Conservation (phyloP, 2,329 filamentous ascomycete species). For the Onygenales sp. region DNA sequence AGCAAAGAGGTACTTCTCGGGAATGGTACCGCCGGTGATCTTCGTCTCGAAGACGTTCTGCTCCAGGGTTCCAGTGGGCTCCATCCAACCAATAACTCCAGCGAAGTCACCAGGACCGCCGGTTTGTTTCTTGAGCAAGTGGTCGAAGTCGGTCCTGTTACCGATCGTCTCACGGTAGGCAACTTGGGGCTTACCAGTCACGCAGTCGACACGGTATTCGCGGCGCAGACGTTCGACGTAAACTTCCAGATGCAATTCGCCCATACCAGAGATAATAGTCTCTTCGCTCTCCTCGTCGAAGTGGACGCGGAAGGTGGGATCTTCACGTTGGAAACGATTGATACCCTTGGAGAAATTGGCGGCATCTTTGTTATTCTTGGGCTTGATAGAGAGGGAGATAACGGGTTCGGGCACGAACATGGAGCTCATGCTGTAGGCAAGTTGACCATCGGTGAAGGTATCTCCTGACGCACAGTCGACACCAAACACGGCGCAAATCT, state of each 20-base stretch:
- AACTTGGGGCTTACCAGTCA: constrained; percentile 93
- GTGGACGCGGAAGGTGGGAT: constrained; percentile 92
- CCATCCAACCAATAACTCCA: constrained; percentile 82
- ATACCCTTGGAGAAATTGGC: constrained; percentile 97
- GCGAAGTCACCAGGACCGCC: constrained; percentile 95
- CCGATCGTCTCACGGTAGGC: constrained; percentile 94
- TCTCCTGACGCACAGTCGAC: constrained; percentile 96
- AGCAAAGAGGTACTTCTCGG: constrained; percentile 89
- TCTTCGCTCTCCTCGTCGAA: constrained; percentile 89
- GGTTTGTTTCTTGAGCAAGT: constrained; percentile 86
- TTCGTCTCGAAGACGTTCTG: constrained; percentile 79
- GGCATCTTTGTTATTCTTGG: constrained; percentile 83
- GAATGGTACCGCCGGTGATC: constrained; percentile 80
- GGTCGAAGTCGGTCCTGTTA: constrained; percentile 73
- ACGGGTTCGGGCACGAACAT: constrained; percentile 97
- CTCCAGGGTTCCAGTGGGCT: constrained; percentile 65
- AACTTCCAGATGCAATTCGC: constrained; percentile 91
- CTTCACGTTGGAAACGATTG: constrained; percentile 96
- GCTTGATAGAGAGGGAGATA: constrained; percentile 95
- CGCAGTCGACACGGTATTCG: constrained; percentile 93
- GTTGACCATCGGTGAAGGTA: constrained; percentile 88
- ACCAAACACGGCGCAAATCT: constrained; percentile 97
- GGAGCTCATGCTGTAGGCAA: constrained; percentile 92
- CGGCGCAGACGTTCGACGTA: constrained; percentile 95
- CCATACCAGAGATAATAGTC: constrained; percentile 98